Evolutionary conservation across 805 yeast species (phyloP).

Genomic region (Ogataea kodamae): DNA sequence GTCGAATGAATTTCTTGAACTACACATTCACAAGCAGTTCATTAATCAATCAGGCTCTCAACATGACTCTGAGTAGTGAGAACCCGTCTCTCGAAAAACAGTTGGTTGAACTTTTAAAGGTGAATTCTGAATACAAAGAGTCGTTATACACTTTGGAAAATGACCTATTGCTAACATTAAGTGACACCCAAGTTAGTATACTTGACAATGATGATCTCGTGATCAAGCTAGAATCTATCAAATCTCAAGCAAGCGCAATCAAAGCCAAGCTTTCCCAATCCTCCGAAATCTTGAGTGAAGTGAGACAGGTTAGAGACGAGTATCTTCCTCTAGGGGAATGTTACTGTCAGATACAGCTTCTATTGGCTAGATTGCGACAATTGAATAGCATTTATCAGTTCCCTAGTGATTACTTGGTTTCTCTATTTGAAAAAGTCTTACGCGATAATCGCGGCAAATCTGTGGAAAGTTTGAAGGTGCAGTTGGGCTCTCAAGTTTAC

Average conservation of each 20-base stretch:
- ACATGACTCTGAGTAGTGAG: slow-evolving; percentile 49
- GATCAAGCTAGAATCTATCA: slow-evolving; percentile 59
- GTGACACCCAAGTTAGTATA: slow-evolving; percentile 54
- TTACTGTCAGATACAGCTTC: slow-evolving; percentile 47
- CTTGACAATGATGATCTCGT: slow-evolving; percentile 65
- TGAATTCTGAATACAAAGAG: slow-evolving; percentile 57
- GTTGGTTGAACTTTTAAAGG: slow-evolving; percentile 48
- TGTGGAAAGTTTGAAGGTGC: slow-evolving; percentile 32
- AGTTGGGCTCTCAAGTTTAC: slow-evolving; percentile 47
- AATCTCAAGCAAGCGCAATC: slow-evolving; percentile 56
- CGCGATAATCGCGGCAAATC: slow-evolving; percentile 13
- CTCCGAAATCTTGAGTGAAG: slow-evolving; percentile 47
- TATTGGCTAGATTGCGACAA: slow-evolving; percentile 41
- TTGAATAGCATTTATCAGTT: slow-evolving; percentile 59
- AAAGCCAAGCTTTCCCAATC: slow-evolving; percentile 54
- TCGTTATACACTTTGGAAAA: slow-evolving; percentile 55
- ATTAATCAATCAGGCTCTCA: slow-evolving; percentile 59
- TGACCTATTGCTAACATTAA: slow-evolving; percentile 54
- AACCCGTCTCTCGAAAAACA: slow-evolving; percentile 66
- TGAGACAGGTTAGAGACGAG: slow-evolving; percentile 44
- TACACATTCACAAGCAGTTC: slow-evolving; percentile 70
- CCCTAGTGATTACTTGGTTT: slow-evolving; percentile 43
- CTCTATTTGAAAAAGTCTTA: slow-evolving; percentile 33
- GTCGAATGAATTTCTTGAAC: slow-evolving; percentile 63
- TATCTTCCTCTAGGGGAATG: slow-evolving; percentile 55